Conservation (phyloP, 306 rosid species). For the Vigna mungo region DNA sequence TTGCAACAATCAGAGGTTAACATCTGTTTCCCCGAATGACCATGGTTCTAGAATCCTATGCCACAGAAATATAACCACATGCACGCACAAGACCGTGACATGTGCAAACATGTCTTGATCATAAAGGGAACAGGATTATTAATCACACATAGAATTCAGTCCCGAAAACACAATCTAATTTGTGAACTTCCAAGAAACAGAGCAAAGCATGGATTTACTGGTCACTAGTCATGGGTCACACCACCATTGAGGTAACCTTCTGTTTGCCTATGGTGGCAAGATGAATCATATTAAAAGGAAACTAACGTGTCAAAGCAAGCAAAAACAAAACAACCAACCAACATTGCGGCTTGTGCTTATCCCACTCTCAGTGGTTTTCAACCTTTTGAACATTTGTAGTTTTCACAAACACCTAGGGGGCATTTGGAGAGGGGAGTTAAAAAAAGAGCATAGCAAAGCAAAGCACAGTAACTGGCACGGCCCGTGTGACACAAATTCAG, state of each 20-base stretch:
- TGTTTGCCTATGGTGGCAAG: background rate
- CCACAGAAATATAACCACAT: slow-evolving; percentile 35
- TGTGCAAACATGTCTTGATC: slow-evolving; percentile 32
- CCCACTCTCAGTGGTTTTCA: slow-evolving; percentile 10
- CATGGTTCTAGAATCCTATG: slow-evolving; percentile 35
- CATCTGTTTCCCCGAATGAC: slow-evolving; percentile 20
- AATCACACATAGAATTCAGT: background rate
- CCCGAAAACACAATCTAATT: slow-evolving; percentile 31
- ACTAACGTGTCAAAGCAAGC: slow-evolving; percentile 31
- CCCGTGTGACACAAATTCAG: slow-evolving; percentile 39
- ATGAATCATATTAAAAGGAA: background rate
- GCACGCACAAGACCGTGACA: slow-evolving; percentile 21
- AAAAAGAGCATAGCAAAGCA: background rate
- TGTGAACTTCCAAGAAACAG: slow-evolving; percentile 39
- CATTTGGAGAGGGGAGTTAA: slow-evolving; percentile 16
- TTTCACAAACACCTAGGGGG: slow-evolving; percentile 51
- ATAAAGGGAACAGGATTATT: background rate
- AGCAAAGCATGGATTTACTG: background rate
- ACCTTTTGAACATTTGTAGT: background rate
- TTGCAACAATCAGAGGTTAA: background rate
- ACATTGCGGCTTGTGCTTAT: slow-evolving; percentile 42
- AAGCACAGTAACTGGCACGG: slow-evolving; percentile 35
- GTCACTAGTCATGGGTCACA: background rate
- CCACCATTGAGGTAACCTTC: slow-evolving; percentile 31
- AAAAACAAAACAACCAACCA: slow-evolving; percentile 17